Evolutionary conservation across 2,329 filamentous ascomycete genomes (phyloP), one percentile per base, ranked within the genome.

Genomic region (Colletotrichum agaves): DNA sequence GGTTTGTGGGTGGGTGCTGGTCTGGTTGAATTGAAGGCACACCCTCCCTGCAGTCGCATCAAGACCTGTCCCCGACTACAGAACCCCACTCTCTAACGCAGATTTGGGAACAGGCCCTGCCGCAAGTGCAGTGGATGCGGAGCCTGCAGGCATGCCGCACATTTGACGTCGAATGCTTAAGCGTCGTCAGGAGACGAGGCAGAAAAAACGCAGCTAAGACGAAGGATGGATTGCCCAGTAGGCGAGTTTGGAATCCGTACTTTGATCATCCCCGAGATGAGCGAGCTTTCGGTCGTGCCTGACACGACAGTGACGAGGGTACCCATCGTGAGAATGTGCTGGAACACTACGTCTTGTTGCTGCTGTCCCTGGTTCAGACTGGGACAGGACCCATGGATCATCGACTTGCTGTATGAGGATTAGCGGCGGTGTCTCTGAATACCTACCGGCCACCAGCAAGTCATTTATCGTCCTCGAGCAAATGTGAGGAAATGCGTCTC

Each of bases 71-170:
- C 5, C 1, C 19, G 53, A 33, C 46, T 61, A 41, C 56, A 67
- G 66, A 41, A 67, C 62, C 62, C 66, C 62, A 50, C 55, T 49
- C 41, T 43, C 56, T 44, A 56, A 62, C 17, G 46, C 55, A 41
- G 21, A 47, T 50, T 59, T 56, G 62, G 62, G 62, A 61, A 67
- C 49, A 61, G 43, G 52, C 52, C n/a, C n/a, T n/a, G n/a, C n/a
- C n/a, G n/a, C n/a, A n/a, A n/a, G n/a, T n/a, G n/a, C n/a, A n/a
- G n/a, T n/a, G n/a, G n/a, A n/a, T n/a, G n/a, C n/a, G n/a, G n/a
- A n/a, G n/a, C n/a, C n/a, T n/a, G n/a, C n/a, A n/a, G 63, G 17
- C 64, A 55, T 67, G 64, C 64, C 52, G 64, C 61, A 59, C 52
- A 59, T 64, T 59, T 67, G 60, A 31, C 61, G 41, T 35, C 64